Conservation (phyloP, 2,329 filamentous ascomycete genomes). For the Madurella fahalii region DNA sequence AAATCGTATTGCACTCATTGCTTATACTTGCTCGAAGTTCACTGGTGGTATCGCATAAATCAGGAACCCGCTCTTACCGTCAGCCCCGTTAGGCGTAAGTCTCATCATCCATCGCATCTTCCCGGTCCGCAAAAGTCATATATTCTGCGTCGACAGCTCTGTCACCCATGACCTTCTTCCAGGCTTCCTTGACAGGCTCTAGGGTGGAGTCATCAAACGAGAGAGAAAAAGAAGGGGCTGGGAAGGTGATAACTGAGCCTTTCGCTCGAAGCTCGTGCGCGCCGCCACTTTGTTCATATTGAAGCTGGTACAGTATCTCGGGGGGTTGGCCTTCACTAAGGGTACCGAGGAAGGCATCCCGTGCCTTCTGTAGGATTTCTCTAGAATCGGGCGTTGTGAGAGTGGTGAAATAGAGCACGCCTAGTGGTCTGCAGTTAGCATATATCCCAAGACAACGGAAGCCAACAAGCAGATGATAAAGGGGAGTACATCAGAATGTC, state of each 20-base stretch:
- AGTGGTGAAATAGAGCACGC: slow-evolving; percentile 39
- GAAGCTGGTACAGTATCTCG: slow-evolving; percentile 47
- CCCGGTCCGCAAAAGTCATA: slow-evolving; percentile 74
- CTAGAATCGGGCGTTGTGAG: slow-evolving; percentile 33
- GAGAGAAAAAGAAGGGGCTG: slow-evolving; percentile 58
- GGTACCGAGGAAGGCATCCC: slow-evolving; percentile 40
- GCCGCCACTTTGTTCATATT: slow-evolving; percentile 49
- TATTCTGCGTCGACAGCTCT: slow-evolving; percentile 52
- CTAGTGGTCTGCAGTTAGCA: slow-evolving; percentile 36
- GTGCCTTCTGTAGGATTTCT: slow-evolving; percentile 37
- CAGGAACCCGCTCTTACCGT: slow-evolving; percentile 15
- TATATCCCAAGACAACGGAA: slow-evolving; percentile 18
- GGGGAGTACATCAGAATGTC: slow-evolving; percentile 72
- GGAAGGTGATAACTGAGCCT: slow-evolving; percentile 51
- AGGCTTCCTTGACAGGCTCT: slow-evolving; percentile 63
- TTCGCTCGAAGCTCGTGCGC: slow-evolving; percentile 31
- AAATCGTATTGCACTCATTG: slow-evolving; percentile 3
- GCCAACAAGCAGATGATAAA: slow-evolving; percentile 18
- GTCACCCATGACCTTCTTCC: slow-evolving; percentile 59
- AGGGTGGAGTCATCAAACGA: slow-evolving; percentile 70
- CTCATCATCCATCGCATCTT: slow-evolving; percentile 56
- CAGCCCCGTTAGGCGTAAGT: slow-evolving; percentile 40
- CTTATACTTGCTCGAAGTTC: background rate
- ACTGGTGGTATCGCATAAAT: slow-evolving; percentile 7
- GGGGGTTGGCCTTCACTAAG: slow-evolving; percentile 27